Conservation (phyloP, 169 alveolate genomes). For the Eimeria necatrix region DNA sequence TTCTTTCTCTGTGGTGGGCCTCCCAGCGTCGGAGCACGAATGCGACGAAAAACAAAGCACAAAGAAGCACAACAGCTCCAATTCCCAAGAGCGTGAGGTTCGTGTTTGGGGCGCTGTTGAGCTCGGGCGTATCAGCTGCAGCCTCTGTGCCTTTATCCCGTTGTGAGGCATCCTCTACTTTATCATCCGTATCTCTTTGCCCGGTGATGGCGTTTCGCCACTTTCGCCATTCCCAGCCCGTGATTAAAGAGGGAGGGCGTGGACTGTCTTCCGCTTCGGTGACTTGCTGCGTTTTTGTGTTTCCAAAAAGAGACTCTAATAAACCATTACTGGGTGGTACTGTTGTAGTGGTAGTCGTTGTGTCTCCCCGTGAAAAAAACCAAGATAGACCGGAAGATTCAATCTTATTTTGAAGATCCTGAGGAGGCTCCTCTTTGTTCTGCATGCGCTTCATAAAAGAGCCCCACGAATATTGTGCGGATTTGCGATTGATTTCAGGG, state of each 20-base stretch:
- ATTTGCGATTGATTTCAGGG: neutral
- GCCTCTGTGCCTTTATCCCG: neutral
- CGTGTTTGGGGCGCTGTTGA: neutral
- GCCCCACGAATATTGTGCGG: slow-evolving; percentile 43
- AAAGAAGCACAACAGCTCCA: slow-evolving; percentile 25
- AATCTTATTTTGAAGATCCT: neutral
- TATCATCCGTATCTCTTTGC: neutral
- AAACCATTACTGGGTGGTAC: neutral
- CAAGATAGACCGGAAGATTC: neutral
- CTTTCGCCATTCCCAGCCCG: neutral
- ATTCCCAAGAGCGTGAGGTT: neutral
- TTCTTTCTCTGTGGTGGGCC: slow-evolving; percentile 4
- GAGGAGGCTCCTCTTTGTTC: neutral
- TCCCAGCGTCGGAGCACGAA: slow-evolving; percentile 24
- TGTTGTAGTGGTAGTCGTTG: slow-evolving; percentile 5
- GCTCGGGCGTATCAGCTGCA: neutral
- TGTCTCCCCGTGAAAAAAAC: neutral
- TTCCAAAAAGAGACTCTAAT: neutral
- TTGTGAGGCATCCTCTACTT: neutral
- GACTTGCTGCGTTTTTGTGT: neutral
- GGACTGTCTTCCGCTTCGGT: neutral
- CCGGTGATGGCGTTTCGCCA: neutral
- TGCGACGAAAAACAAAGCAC: neutral
- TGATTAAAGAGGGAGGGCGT: neutral
- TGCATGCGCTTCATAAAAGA: slow-evolving; percentile 17